Conservation (phyloP, 305 asterid species). For the Euphrasia arctica region DNA sequence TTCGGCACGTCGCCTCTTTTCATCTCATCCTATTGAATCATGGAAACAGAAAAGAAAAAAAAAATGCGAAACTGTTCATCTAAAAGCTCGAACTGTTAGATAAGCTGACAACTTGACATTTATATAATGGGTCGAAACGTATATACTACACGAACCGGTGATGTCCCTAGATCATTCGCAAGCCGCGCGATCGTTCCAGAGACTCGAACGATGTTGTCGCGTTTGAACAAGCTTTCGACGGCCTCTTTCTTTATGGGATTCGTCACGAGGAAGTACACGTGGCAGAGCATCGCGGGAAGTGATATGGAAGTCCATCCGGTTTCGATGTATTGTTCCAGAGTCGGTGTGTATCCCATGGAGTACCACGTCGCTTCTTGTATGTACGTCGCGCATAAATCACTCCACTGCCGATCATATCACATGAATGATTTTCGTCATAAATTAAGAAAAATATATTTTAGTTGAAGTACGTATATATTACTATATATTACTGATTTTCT, state of each 20-base stretch:
- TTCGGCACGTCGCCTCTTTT: constrained; percentile 48
- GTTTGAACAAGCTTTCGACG: constrained; percentile 25
- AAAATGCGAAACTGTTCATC: too few species aligned
- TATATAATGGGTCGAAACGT: too few species aligned
- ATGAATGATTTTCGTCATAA: neutral
- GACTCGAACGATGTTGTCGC: constrained; percentile 23
- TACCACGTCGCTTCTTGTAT: constrained; percentile 44
- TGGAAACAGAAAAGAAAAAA: too few species aligned
- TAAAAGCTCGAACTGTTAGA: too few species aligned
- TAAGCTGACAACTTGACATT: too few species aligned
- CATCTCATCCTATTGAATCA: constrained; percentile 31
- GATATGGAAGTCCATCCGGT: constrained; percentile 31
- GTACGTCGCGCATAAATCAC: constrained; percentile 29
- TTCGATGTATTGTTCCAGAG: constrained; percentile 32
- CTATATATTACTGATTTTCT: constrained; percentile 23
- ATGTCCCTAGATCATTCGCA: constrained; percentile 42
- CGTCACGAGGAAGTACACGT: constrained; percentile 23
- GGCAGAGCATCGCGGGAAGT: constrained; percentile 24
- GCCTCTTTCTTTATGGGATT: constrained; percentile 29
- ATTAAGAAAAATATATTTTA: too few species aligned
- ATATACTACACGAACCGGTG: constrained; percentile 22
- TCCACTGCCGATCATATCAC: constrained; percentile 31
- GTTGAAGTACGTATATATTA: too few species aligned
- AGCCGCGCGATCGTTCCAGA: constrained; percentile 28
- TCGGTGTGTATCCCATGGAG: constrained; percentile 29